phyloP scores from a whole-genome alignment of 441 rosid species.

The Arabidopsis lyrata region DNA sequence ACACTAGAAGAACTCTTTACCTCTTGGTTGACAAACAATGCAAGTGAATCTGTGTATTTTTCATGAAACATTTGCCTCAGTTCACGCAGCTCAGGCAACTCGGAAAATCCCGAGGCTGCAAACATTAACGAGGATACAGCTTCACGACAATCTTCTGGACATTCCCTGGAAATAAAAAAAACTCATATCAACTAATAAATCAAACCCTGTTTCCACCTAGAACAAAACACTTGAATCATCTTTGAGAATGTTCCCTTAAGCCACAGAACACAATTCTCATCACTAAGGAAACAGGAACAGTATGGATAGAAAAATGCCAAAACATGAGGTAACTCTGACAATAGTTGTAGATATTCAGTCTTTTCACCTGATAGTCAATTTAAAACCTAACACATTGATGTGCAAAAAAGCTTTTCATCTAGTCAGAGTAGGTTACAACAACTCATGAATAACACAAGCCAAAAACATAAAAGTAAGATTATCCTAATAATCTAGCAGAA shows the following conservation, averaged over 20 bases:
- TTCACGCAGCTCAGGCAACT: constrained; percentile 89
- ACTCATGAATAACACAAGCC: constrained; percentile 18
- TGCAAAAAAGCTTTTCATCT: constrained; percentile 15
- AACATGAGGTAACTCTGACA: constrained; percentile 15
- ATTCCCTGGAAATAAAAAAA: constrained; percentile 55
- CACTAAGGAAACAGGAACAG: constrained; percentile 25
- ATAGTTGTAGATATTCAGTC: background rate
- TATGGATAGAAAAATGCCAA: constrained; percentile 24
- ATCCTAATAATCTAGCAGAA: background rate
- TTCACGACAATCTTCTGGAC: constrained; percentile 91
- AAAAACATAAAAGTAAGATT: background rate
- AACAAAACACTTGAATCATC: constrained; percentile 14
- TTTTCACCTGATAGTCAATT: constrained; percentile 5
- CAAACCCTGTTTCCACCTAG: background rate
- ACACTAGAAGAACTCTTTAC: constrained; percentile 48
- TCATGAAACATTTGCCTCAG: constrained; percentile 82
- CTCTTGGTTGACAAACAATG: constrained; percentile 71
- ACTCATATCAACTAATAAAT: constrained; percentile 20
- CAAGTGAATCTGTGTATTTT: constrained; percentile 74
- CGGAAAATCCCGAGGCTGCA: constrained; percentile 96
- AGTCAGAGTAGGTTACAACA: constrained; percentile 36
- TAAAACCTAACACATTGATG: constrained; percentile 34
- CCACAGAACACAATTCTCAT: constrained; percentile 14
- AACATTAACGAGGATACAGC: constrained; percentile 86
- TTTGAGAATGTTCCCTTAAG: constrained; percentile 13